phyloP scores from a whole-genome alignment of 2,329 filamentous ascomycete genomes.

The Colletotrichum tropicale region DNA sequence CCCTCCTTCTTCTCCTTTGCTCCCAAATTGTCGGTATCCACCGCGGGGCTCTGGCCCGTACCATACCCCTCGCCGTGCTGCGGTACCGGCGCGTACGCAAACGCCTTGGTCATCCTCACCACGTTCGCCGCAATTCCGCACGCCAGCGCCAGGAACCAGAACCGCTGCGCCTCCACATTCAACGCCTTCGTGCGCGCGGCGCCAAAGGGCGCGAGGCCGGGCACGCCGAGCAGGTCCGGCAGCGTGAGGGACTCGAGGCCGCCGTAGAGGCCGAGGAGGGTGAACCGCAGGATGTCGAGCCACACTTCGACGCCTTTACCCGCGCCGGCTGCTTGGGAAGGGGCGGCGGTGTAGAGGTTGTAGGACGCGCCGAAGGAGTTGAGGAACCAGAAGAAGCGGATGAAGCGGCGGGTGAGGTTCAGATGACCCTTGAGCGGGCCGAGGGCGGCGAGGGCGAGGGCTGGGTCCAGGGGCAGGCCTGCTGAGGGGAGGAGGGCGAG shows the following conservation, averaged over 20 bases:
- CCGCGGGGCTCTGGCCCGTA: conserved; percentile 19
- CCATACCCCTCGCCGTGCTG: conserved; percentile 30
- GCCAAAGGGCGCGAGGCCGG: conserved; percentile 56
- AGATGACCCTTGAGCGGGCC: conserved; percentile 43
- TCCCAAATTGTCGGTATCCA: conserved; percentile 17
- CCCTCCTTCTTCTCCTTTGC: conserved; percentile 15
- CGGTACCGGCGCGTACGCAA: conserved; percentile 39
- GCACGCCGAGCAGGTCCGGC: conserved; percentile 54
- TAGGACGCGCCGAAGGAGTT: conserved; percentile 61
- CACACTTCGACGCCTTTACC: conserved; percentile 36
- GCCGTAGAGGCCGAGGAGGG: conserved; percentile 69
- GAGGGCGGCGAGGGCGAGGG: conserved; percentile 28
- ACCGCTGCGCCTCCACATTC: conserved; percentile 66
- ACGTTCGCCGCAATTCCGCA: conserved; percentile 51
- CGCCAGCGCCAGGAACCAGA: conserved; percentile 70
- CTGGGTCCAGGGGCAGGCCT: not conserved
- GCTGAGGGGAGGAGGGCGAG: conserved; percentile 34
- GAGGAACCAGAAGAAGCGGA: conserved; percentile 73
- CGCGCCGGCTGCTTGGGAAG: not conserved
- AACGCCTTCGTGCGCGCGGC: conserved; percentile 49
- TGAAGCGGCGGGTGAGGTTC: conserved; percentile 61
- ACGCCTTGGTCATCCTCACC: conserved; percentile 43
- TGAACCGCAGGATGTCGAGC: conserved; percentile 61
- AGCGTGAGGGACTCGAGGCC: conserved; percentile 70
- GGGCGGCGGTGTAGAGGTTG: conserved; percentile 36